Conservation (phyloP, 306 rosid genomes). For the Gleditsia sinensis region DNA sequence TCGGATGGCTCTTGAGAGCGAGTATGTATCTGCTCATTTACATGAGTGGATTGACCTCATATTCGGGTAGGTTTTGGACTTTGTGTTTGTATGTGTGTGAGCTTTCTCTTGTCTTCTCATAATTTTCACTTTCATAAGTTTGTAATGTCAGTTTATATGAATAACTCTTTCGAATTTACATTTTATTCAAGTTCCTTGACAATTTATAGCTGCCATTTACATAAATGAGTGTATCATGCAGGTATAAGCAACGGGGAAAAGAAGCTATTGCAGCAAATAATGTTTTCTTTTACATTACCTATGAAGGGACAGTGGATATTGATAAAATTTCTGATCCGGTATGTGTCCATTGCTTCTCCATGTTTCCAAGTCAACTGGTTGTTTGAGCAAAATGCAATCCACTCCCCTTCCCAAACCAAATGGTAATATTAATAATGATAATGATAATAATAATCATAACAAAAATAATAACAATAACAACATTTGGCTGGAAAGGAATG, state of each 20-base stretch:
- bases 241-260: slow-evolving; percentile 93
- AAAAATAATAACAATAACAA: too few species aligned
- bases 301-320: slow-evolving; percentile 94
- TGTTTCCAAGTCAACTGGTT: slow-evolving; percentile 26
- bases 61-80: slow-evolving; percentile 68
- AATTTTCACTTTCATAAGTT: slow-evolving; percentile 30
- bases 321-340: slow-evolving; percentile 95
- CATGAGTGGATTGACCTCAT: slow-evolving; percentile 99
- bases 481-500: too few species aligned
- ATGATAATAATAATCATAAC: neutral
- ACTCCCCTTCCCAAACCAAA: neutral
- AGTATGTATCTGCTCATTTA: slow-evolving; percentile 85
- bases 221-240: slow-evolving; percentile 47
- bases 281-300: slow-evolving; percentile 91
- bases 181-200: slow-evolving; percentile 26
- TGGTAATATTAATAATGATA: neutral
- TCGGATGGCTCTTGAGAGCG: slow-evolving; percentile 96
- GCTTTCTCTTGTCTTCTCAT: slow-evolving; percentile 11
- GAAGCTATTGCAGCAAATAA: slow-evolving; percentile 90
- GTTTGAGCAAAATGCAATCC: slow-evolving; percentile 19
- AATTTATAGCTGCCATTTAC: slow-evolving; percentile 25
- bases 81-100: slow-evolving; percentile 1
- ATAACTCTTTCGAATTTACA: slow-evolving; percentile 31
- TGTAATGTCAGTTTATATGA: slow-evolving; percentile 29
- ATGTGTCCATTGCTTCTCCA: slow-evolving; percentile 46